A percentile compares a stretch with the other conserved stretches of the same genome.
Conservation (phyloP, 495 filamentous ascomycete genomes). For the Pyrenopolyporus hunteri region DNA sequence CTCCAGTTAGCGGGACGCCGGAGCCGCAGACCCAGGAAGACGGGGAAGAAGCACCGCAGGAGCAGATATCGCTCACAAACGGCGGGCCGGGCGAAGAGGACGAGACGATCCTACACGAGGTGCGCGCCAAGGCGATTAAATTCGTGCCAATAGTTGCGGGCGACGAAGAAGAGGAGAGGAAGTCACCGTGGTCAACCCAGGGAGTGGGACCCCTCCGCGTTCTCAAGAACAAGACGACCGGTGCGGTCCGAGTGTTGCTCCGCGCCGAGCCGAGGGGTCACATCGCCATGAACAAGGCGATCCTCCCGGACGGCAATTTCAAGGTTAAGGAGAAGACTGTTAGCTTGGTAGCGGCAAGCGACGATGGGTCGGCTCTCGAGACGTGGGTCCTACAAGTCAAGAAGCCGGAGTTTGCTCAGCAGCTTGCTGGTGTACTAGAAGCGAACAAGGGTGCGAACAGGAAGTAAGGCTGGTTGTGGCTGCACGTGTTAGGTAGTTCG, state of each 20-base stretch:
- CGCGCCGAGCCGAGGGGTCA: constrained; percentile 73
- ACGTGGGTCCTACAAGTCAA: constrained; percentile 71
- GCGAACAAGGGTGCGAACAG: constrained; percentile 54
- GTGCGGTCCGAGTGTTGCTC: constrained; percentile 66
- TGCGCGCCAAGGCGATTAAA: constrained; percentile 67
- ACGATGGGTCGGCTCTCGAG: constrained; percentile 58
- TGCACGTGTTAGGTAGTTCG: no score
- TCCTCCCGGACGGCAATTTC: constrained; percentile 66
- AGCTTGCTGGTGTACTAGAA: constrained; percentile 56
- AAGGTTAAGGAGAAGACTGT: constrained; percentile 58
- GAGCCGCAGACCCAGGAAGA: constrained; percentile 61
- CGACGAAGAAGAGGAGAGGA: constrained; percentile 47
- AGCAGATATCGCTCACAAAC: constrained; percentile 67
- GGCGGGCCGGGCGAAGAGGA: constrained; percentile 73
- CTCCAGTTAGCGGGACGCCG: constrained; percentile 67
- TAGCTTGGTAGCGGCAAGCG: constrained; percentile 59
- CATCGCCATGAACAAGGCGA: constrained; percentile 68
- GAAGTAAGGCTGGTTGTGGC: constrained; percentile 39
- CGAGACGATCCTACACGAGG: constrained; percentile 67
- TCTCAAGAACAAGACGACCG: constrained; percentile 69
- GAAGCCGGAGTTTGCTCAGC: constrained; percentile 51
- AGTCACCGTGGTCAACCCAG: constrained; percentile 61
- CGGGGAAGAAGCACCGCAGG: constrained; percentile 57
- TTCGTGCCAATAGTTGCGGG: constrained; percentile 44
- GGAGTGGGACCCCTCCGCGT: constrained; percentile 71